These are phyloP conservation scores for Candida golubevii DNA, from an alignment of 805 yeast genomes.

Conservation along the genomic window DNA sequence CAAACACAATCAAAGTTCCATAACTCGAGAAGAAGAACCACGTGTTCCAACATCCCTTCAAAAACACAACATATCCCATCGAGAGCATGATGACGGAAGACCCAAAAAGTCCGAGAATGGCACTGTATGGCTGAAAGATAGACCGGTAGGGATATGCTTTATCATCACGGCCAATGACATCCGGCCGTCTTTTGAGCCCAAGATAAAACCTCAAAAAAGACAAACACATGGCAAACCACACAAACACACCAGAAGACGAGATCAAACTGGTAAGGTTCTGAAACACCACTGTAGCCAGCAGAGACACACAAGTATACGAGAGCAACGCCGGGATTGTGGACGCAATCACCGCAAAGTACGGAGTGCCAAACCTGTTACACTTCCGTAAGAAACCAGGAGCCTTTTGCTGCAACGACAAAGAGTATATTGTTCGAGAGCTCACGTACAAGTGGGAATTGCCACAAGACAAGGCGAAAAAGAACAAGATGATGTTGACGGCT, in stretches of 20 bases:
- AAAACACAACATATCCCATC: constrained; percentile 61
- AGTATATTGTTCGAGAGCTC: constrained; percentile 39
- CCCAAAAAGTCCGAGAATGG: constrained; percentile 58
- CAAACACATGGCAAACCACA: constrained; percentile 73
- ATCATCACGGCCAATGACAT: constrained; percentile 60
- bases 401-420: constrained; percentile 44
- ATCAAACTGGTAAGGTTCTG: constrained; percentile 63
- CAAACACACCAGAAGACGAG: constrained; percentile 70
- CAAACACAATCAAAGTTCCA: constrained; percentile 54
- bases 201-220: constrained; percentile 61
- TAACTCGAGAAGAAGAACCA: constrained; percentile 62
- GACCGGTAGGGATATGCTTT: constrained; percentile 64
- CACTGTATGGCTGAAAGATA: constrained; percentile 66
- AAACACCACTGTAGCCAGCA: constrained; percentile 57
- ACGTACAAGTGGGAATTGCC: constrained; percentile 45
- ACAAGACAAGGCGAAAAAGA: constrained; percentile 44
- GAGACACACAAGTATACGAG: constrained; percentile 56
- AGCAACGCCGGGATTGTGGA: constrained; percentile 58
- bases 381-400: constrained; percentile 58
- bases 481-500: constrained; percentile 41
- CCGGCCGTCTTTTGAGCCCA: constrained; percentile 58
- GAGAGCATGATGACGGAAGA: constrained; percentile 47
- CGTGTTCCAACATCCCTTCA: constrained; percentile 54
- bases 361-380: constrained; percentile 66
- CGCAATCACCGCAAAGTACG: constrained; percentile 63